These are phyloP conservation scores for Quercus suber DNA, from an alignment of 306 rosid genomes.

Conservation along the genomic window DNA sequence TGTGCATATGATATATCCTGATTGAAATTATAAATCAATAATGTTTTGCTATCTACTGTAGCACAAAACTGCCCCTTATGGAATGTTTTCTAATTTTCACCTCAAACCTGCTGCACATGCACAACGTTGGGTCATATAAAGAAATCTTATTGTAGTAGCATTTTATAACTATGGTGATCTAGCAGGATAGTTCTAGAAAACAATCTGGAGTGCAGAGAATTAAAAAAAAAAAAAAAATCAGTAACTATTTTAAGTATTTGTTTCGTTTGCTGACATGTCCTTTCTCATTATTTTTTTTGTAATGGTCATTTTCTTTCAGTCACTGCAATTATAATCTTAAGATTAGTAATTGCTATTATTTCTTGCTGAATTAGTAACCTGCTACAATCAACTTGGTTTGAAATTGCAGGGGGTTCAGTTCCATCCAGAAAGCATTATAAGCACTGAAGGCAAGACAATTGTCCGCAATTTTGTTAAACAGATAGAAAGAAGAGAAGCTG, in stretches of 20 bases:
- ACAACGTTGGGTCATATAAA: too few species aligned
- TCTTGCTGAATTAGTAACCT: background rate
- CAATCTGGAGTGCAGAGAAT: background rate
- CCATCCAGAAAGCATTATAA: constrained; percentile 95
- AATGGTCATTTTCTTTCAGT: background rate
- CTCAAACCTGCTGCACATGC: too few species aligned
- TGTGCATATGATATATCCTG: background rate
- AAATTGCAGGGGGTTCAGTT: constrained; percentile 90
- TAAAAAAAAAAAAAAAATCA: background rate
- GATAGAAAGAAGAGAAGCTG: constrained; percentile 59
- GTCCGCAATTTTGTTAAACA: constrained; percentile 64
- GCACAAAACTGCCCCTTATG: background rate
- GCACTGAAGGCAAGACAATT: constrained; percentile 64
- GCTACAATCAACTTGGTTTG: background rate
- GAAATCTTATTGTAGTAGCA: too few species aligned
- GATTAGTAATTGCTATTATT: background rate
- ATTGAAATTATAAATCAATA: background rate
- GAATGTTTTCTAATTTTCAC: background rate
- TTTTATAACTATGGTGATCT: too few species aligned
- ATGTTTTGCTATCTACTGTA: background rate
- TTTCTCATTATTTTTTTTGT: background rate
- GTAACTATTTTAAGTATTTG: background rate
- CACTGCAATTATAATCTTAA: background rate
- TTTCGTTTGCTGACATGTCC: background rate
- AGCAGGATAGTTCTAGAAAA: too few species aligned